Evolutionary conservation across 768 basidiomycete species (phyloP), one percentile per base, ranked within the genome.

Genomic region (Amanita exitialis): DNA sequence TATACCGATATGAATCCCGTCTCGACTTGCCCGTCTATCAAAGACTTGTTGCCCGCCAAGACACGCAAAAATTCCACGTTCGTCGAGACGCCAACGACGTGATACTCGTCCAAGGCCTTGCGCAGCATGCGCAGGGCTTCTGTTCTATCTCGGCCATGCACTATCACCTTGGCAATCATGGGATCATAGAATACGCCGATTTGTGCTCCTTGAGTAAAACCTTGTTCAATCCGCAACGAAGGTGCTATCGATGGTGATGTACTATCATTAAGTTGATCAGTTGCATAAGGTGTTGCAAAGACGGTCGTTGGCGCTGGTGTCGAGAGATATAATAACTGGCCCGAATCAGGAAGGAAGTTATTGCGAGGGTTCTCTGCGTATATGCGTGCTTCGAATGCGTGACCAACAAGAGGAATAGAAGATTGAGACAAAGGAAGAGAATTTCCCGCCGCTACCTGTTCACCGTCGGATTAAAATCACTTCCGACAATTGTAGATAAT

Each of bases 281-380:
- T 56, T 53, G 44, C 20, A 27, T 27, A 46, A 15, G 68, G 61
- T 4, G 79, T 75, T 13, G 86, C 84, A 57, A 89, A 88, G 35
- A 68, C 64, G 48, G 82, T 79, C 0, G 89, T 88, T 5, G 87
- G 81, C 0, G 70, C 63, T 0, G 93, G 93, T 0, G 89, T 86
- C 0, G 86, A 85, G 45, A 93, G 78, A 63, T 92, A 85, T 4
- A 89, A 65, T 9, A 97, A 73, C 3, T 74, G 72, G 2, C 93
- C 93, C 16, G 89, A 93, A 60, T 96, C 93, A 0, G 93, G 93
- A 4, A 95, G 74, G 72, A 96, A 96, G 62, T 89, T 79, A 64
- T 93, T 91, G 53, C 90, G 81, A 18, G 93, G 94, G 57, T 91
- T 90, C 65, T 96, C 94, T 2, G 93, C 94, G 61, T 97, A 96